These are phyloP conservation scores for Luvunga scandens DNA, from an alignment of 345 rosid species.

Conservation along the genomic window DNA sequence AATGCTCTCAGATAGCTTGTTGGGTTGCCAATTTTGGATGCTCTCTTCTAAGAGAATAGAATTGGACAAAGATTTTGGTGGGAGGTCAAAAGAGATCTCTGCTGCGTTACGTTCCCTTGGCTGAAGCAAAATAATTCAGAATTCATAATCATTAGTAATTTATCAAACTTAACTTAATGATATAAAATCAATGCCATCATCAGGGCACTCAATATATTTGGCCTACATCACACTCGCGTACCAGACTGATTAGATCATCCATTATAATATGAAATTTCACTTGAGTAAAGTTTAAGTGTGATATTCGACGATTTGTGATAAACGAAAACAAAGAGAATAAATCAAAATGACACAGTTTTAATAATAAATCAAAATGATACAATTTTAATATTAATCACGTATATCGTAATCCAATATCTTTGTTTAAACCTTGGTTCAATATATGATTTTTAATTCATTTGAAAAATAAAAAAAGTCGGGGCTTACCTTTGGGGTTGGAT, in stretches of 20 bases:
- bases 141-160: background rate
- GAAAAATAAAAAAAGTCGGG: background rate
- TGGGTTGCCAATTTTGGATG: conserved; percentile 68
- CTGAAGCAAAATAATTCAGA: conserved; percentile 30
- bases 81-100: conserved; percentile 40
- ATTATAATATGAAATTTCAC: background rate
- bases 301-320: background rate
- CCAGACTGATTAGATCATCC: background rate
- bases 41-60: conserved; percentile 55
- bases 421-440: no score
- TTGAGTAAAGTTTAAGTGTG: background rate
- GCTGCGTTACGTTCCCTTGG: conserved; percentile 46
- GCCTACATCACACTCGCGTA: background rate
- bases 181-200: background rate
- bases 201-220: background rate
- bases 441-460: background rate
- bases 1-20: conserved; percentile 82
- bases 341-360: background rate
- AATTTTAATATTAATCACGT: background rate
- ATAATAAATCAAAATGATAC: background rate
- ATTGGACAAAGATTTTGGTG: conserved; percentile 55
- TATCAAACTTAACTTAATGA: background rate
- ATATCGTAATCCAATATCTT: background rate
- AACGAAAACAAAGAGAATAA: background rate
- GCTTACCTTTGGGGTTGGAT: conserved; percentile 68